These are phyloP conservation scores for Xenoacremonium recifei DNA, from an alignment of 2,329 filamentous ascomycete genomes.

Conservation along the genomic window DNA sequence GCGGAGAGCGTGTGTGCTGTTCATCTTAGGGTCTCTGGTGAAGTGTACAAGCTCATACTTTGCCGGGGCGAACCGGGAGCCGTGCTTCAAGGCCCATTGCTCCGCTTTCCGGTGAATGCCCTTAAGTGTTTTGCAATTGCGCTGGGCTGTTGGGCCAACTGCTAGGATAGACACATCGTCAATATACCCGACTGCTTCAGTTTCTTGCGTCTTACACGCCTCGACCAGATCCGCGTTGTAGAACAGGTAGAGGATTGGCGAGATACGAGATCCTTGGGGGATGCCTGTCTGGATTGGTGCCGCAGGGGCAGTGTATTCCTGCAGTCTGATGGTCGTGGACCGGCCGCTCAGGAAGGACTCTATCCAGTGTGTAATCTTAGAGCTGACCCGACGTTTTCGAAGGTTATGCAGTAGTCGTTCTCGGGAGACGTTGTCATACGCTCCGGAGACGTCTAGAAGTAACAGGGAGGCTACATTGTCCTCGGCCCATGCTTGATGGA, in stretches of 20 bases:
- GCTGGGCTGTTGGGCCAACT: not conserved
- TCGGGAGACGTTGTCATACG: constrained; percentile 14
- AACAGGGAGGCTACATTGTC: constrained; percentile 12
- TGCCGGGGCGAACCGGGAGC: not conserved
- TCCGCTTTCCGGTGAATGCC: not conserved
- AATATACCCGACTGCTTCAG: not conserved
- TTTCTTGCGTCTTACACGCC: constrained; percentile 8
- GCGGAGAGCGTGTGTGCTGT: too few species aligned
- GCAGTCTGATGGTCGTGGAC: too few species aligned
- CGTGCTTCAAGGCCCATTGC: not conserved
- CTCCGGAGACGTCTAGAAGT: constrained; percentile 13
- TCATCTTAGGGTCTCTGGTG: too few species aligned
- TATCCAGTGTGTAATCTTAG: constrained; percentile 18
- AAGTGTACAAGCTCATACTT: not conserved
- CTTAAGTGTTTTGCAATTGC: not conserved
- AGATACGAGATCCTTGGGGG: constrained; percentile 21
- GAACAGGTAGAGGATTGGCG: constrained; percentile 26
- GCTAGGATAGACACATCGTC: not conserved
- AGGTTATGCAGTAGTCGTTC: constrained; percentile 15
- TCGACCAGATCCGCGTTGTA: constrained; percentile 26
- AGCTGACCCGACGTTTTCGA: constrained; percentile 11
- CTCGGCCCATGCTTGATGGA: constrained; percentile 13
- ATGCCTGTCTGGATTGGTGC: constrained; percentile 20
- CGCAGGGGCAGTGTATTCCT: too few species aligned
- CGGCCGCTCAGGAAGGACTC: not conserved